A percentile compares a stretch with the other conserved stretches of the same genome.
These are phyloP conservation scores for Emmonsiellopsis sp. DNA, from an alignment of 2,329 filamentous ascomycete genomes.

Conservation along the genomic window DNA sequence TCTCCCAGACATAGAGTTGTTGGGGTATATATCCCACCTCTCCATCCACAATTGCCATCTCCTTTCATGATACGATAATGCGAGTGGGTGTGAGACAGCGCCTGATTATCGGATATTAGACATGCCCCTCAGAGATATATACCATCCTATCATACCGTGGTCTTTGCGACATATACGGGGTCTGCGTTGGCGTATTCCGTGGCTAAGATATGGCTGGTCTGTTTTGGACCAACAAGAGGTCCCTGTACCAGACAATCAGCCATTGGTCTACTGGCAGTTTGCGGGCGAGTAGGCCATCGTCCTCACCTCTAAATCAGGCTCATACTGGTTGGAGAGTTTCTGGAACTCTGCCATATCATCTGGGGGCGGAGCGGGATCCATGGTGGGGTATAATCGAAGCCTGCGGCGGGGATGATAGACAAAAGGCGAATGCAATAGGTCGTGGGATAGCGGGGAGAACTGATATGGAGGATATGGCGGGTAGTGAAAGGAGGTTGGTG, in stretches of 20 bases:
- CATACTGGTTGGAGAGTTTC: slow-evolving; percentile 52
- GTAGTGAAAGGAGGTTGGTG: slow-evolving; percentile 20
- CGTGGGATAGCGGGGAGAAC: background rate
- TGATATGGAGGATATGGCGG: background rate
- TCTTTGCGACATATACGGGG: slow-evolving; percentile 76
- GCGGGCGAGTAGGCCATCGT: background rate
- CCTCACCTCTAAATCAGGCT: slow-evolving; percentile 49
- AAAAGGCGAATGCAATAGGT: background rate
- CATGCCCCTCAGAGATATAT: slow-evolving; percentile 1
- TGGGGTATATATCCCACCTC: slow-evolving; percentile 58
- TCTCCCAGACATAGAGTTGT: slow-evolving; percentile 6
- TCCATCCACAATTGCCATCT: slow-evolving; percentile 95
- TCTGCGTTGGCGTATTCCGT: slow-evolving; percentile 85
- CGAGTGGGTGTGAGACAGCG: slow-evolving; percentile 72
- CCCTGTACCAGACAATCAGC: slow-evolving; percentile 49
- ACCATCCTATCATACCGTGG: slow-evolving; percentile 48
- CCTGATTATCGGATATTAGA: slow-evolving; percentile 40
- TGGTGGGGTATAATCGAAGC: slow-evolving; percentile 22
- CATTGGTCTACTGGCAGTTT: background rate
- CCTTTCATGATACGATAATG: slow-evolving; percentile 82
- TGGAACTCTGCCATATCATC: slow-evolving; percentile 55
- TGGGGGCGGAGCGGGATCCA: slow-evolving; percentile 29
- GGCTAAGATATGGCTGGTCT: slow-evolving; percentile 66
- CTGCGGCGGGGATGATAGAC: slow-evolving; percentile 9
- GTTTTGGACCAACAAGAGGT: slow-evolving; percentile 69